Evolutionary conservation across 2,329 filamentous ascomycete genomes (phyloP), one percentile per base, ranked within the genome.

Genomic region (Ceratocystis papillata): DNA sequence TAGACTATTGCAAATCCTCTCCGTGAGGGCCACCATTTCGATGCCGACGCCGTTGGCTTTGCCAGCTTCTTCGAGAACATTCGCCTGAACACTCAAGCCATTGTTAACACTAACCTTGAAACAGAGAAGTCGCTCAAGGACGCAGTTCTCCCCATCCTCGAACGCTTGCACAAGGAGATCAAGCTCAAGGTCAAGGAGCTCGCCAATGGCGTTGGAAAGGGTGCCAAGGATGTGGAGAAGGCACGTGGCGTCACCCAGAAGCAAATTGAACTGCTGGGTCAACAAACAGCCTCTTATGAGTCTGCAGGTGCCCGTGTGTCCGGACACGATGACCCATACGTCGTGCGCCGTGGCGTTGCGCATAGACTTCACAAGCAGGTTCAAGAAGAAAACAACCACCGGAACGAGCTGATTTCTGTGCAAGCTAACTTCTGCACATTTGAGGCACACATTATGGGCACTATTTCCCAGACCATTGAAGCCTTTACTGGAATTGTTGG

Each of bases 131-230:
- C 86, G 71, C 82, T 99, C 70, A 96, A 93, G 77, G 87, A 86
- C 68, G 86, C 87, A 15, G 88, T 97, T 37, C 81, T 96, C 22
- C 94, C 93, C 46, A 87, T 93, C 69, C 87, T 99, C 73, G 90
- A 95, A 72, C 88, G 91, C 64, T 81, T 99, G 62, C 92, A 97
- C 79, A 87, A 90, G 75, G 94, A 97, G 75, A 94, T 99, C 80
- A 99, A 97, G 82, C 86, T 88, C 78, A 97, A 97, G 80, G 82
- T 84, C 69, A 97, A 97, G 80, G 92, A 96, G 77, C 82, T 99
- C 62, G 81, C 83, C 55, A 82, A 85, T 69, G 92, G 93, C 7
- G 90, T 89, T 25, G 83, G 86, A 68, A 96, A 95, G 79, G 84
- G 87, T 17, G 85, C 89, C 70, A 99, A 97, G 79, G 85, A 90